phyloP scores from a whole-genome alignment of 2,329 filamentous ascomycete genomes.

The Pseudopyricularia cyperi region DNA sequence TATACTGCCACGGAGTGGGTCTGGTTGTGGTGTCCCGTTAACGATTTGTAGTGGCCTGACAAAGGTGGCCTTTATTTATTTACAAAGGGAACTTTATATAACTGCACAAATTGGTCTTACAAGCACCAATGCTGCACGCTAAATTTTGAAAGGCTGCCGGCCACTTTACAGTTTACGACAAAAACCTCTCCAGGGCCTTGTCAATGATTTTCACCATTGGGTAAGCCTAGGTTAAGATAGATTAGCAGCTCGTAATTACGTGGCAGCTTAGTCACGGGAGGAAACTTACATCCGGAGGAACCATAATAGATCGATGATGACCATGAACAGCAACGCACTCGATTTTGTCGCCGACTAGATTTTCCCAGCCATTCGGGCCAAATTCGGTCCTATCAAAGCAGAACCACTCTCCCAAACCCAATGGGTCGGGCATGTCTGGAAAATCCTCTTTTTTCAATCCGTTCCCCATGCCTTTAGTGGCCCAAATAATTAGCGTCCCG shows the following conservation, averaged over 20 bases:
- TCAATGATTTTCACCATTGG: background rate
- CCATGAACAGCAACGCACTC: background rate
- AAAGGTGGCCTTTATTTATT: too few species aligned
- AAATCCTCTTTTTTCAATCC: background rate
- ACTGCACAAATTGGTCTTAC: too few species aligned
- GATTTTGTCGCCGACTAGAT: background rate
- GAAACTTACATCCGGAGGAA: background rate
- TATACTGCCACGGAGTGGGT: too few species aligned
- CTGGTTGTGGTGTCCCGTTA: too few species aligned
- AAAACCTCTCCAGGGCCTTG: background rate
- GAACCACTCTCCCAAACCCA: background rate
- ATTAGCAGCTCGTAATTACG: background rate
- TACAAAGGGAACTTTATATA: too few species aligned
- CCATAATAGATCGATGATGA: background rate
- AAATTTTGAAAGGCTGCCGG: too few species aligned
- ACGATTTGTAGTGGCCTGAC: too few species aligned
- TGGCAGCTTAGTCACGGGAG: background rate
- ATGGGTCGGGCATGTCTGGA: background rate
- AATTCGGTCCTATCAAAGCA: background rate
- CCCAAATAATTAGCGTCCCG: background rate
- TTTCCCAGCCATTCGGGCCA: slow-evolving; percentile 1
- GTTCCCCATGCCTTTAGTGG: background rate
- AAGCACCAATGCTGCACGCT: too few species aligned
- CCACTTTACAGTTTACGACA: too few species aligned
- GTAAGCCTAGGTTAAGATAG: background rate